A percentile compares a stretch with the other conserved stretches of the same genome.
Conservation (phyloP, 169 alveolate genomes). For the Eimeria necatrix region DNA sequence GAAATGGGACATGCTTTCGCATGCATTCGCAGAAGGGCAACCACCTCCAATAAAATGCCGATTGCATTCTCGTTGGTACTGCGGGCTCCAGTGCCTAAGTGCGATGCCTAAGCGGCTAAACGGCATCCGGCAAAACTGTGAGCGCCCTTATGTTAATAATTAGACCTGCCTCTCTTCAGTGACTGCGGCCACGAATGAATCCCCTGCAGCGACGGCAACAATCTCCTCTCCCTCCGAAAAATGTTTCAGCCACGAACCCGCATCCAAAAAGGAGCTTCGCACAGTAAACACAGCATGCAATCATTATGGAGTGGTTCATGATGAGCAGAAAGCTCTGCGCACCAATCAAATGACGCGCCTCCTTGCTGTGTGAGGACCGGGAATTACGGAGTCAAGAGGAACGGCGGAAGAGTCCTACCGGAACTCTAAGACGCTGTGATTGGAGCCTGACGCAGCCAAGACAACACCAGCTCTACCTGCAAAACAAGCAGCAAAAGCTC, state of each 20-base stretch:
- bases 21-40: too few species aligned
- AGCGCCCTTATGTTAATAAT: too few species aligned
- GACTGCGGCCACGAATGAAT: conserved; percentile 75
- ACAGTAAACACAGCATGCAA: neutral
- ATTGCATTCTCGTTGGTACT: too few species aligned
- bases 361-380: too few species aligned
- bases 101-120: too few species aligned
- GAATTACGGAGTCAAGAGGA: too few species aligned
- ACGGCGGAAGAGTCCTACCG: neutral
- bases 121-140: neutral
- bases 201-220: conserved; percentile 74
- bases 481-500: neutral
- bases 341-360: too few species aligned
- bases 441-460: conserved; percentile 41
- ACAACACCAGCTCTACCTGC: conserved; percentile 71
- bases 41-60: too few species aligned
- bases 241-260: conserved; percentile 68
- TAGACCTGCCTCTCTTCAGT: conserved; percentile 37
- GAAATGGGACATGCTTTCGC: neutral
- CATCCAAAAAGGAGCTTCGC: conserved; percentile 60
- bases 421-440: conserved; percentile 56
- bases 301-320: too few species aligned
- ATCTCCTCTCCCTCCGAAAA: conserved; percentile 69
- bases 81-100: too few species aligned
- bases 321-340: too few species aligned